phyloP scores from a whole-genome alignment of 257 asterid species.

The Solanum pinnatisectum region DNA sequence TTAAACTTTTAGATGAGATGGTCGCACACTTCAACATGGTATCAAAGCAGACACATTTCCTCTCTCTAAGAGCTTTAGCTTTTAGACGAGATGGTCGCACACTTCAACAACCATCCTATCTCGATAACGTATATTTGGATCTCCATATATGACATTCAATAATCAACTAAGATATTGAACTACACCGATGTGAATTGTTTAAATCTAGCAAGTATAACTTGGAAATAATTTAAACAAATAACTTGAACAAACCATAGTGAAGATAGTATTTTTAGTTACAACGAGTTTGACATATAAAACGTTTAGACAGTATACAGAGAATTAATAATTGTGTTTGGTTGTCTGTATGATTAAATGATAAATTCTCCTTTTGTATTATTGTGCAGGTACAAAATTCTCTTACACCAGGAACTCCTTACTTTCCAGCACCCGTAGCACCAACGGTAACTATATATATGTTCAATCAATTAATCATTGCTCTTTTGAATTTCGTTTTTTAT shows the following conservation, averaged over 20 bases:
- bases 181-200: not conserved
- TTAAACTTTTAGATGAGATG: no score
- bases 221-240: not conserved
- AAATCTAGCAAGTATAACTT: not conserved
- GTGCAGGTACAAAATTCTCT: slow-evolving; percentile 42
- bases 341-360: not conserved
- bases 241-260: not conserved
- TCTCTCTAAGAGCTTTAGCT: no score
- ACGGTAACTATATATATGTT: slow-evolving; percentile 23
- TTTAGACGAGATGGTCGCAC: no score
- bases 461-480: not conserved
- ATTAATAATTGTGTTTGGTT: not conserved
- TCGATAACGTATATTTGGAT: not conserved
- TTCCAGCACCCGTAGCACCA: slow-evolving; percentile 34
- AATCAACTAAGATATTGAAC: not conserved
- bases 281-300: not conserved
- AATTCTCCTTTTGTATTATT: not conserved
- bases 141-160: not conserved
- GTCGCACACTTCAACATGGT: no score
- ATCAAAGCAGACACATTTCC: no score
- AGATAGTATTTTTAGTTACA: not conserved
- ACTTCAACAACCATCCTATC: not conserved
- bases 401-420: slow-evolving; percentile 58
- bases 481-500: not conserved
- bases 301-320: not conserved